Percentiles rank a stretch among this genome's conserved stretches.
Evolutionary conservation across 2,329 filamentous ascomycete genomes (phyloP).

Genomic region (Phialophora macrospora): DNA sequence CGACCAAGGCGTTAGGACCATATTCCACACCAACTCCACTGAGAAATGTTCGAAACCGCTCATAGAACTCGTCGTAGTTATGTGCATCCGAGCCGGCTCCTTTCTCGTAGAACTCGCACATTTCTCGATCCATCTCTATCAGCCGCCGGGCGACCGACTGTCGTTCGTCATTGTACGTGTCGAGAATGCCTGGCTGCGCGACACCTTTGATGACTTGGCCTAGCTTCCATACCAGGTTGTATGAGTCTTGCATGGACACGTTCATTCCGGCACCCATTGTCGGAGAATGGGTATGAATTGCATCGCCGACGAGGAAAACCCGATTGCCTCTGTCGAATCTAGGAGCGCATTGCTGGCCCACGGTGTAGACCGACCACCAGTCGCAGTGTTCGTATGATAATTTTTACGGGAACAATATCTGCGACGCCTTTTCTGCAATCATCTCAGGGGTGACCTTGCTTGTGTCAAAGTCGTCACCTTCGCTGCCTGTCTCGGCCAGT

Average conservation of each 20-base stretch:
- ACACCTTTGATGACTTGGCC: conserved; percentile 54
- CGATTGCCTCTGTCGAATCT: conserved; percentile 61
- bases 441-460: conserved; percentile 67
- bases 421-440: conserved; percentile 67
- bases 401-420: conserved; percentile 69
- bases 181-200: conserved; percentile 50
- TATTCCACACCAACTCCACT: conserved; percentile 65
- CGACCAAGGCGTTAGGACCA: conserved; percentile 49
- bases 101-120: conserved; percentile 4
- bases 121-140: conserved; percentile 65
- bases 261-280: conserved; percentile 72
- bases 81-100: conserved; percentile 56
- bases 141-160: conserved; percentile 67
- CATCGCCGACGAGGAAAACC: conserved; percentile 73
- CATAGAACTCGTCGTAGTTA: conserved; percentile 67
- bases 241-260: conserved; percentile 69
- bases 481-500: conserved; percentile 26
- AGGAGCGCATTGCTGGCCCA: conserved; percentile 61
- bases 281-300: conserved; percentile 57
- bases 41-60: conserved; percentile 64
- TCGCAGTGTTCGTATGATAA: conserved; percentile 67
- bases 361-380: conserved; percentile 67
- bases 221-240: conserved; percentile 64
- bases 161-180: conserved; percentile 60
- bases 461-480: conserved; percentile 52